Conservation (phyloP, 306 rosid genomes). For the Bauhinia variegata region DNA sequence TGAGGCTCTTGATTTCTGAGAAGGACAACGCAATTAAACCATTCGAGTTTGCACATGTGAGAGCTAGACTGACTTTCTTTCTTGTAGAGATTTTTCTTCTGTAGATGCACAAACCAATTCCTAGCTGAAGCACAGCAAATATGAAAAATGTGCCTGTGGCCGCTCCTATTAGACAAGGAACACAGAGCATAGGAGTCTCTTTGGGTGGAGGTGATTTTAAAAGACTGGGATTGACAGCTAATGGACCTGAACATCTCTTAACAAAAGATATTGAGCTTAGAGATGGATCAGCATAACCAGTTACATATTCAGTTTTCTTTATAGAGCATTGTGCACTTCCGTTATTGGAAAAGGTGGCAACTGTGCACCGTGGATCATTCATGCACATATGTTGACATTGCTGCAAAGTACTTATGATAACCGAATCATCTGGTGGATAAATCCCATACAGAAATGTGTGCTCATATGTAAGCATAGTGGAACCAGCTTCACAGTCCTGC, state of each 20-base stretch:
- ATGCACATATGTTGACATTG: constrained; percentile 63
- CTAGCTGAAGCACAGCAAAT: constrained; percentile 58
- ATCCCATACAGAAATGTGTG: constrained; percentile 60
- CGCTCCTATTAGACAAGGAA: constrained; percentile 66
- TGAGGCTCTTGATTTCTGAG: constrained; percentile 64
- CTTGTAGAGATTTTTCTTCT: constrained; percentile 43
- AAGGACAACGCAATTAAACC: constrained; percentile 59
- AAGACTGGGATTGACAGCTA: constrained; percentile 61
- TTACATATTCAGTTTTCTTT: constrained; percentile 55
- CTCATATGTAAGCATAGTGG: constrained; percentile 43
- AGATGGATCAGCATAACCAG: constrained; percentile 72
- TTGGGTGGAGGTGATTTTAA: constrained; percentile 27
- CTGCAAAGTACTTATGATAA: constrained; percentile 47
- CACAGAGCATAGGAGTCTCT: constrained; percentile 44
- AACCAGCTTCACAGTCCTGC: constrained; percentile 48
- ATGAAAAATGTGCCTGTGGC: constrained; percentile 57
- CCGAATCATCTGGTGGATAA: constrained; percentile 58
- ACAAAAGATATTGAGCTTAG: constrained; percentile 64
- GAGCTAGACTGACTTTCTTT: constrained; percentile 45
- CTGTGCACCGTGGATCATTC: constrained; percentile 59
- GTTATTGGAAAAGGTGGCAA: constrained; percentile 67
- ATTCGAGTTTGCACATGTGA: constrained; percentile 47
- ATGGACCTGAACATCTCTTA: constrained; percentile 68
- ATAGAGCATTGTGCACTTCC: constrained; percentile 68
- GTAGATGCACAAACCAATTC: constrained; percentile 53